Evolutionary conservation across 2,329 filamentous ascomycete genomes (phyloP), one percentile per base, ranked within the genome.

Genomic region (Calonectria montana): DNA sequence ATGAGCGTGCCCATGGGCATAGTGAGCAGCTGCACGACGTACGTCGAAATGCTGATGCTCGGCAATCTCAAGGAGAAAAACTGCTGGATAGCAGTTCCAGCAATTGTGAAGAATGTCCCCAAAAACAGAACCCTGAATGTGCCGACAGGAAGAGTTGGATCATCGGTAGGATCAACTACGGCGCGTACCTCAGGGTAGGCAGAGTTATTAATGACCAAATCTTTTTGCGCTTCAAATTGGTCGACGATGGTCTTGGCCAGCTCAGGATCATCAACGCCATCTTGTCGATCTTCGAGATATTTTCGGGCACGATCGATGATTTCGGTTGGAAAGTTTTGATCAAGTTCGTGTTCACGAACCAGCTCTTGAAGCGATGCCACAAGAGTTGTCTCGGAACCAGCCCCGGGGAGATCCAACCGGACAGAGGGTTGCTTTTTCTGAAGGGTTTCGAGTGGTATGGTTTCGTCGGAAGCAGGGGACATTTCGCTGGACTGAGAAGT

Each of bases 261-360:
- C 12, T 79, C 77, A 0, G 67, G 9, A 6, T 81, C 75, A 4
- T 67, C 48, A 7, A 50, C 37, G 0, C 62, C 50, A 13, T 65
- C 67, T 9, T 67, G 61, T 6, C 35, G 21, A 16, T 63, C 70
- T 70, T 80, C 75, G 15, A 87, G 78, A 66, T 87, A 87, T 16
- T 77, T 75, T 23, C 82, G 78, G n/a, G 87, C 84, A 18, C 82
- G 82, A 13, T 83, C 76, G 25, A 88, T 78, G 41, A 86, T 80
- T 7, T 79, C 72, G 29, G 81, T 78, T 0, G 86, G 85, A 66
- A 88, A 88, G 79, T 88, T 88, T 39, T 85, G 86, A 65, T 88
- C 87, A 31, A 83, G 80, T 47, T 84, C 81, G 73, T 88, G 84
- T 25, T 87, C 83, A 10, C 81, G 75, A 21, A 87, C 73, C 9